phyloP scores from a whole-genome alignment of 495 filamentous ascomycete genomes.

The Aspergillus wentii region DNA sequence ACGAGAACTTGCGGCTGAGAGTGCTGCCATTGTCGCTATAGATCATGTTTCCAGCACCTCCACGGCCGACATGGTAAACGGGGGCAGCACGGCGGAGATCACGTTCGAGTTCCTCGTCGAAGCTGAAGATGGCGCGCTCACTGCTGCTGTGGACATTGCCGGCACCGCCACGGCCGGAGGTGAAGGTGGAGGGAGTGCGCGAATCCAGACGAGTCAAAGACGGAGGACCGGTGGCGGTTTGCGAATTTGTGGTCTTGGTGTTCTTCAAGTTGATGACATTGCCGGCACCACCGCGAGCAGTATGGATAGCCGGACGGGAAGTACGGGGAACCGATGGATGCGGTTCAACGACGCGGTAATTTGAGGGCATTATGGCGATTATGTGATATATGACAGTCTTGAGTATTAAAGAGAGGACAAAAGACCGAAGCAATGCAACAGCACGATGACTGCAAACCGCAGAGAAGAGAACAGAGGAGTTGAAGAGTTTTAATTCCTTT shows the following conservation, averaged over 20 bases:
- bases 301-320: constrained; percentile 58
- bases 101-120: constrained; percentile 86
- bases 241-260: constrained; percentile 50
- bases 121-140: constrained; percentile 73
- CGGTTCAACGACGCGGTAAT: constrained; percentile 73
- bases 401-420: too few relatives aligned
- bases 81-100: constrained; percentile 58
- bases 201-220: constrained; percentile 43
- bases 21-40: constrained; percentile 25
- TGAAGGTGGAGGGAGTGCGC: constrained; percentile 48
- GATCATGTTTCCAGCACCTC: constrained; percentile 81
- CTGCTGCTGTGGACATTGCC: constrained; percentile 72
- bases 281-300: constrained; percentile 83
- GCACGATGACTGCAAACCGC: too few relatives aligned
- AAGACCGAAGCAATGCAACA: too few relatives aligned
- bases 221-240: constrained; percentile 49
- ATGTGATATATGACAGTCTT: too few relatives aligned
- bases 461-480: too few relatives aligned
- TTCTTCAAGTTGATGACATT: constrained; percentile 71
- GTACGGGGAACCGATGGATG: constrained; percentile 65
- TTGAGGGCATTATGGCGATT: constrained; percentile 21
- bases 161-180: constrained; percentile 80
- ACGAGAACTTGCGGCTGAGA: constrained; percentile 38
- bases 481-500: too few relatives aligned
- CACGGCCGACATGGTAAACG: constrained; percentile 79